Evolutionary conservation across 2,329 filamentous ascomycete genomes (phyloP), one percentile per base, ranked within the genome.

Genomic region (Nemania abortiva): DNA sequence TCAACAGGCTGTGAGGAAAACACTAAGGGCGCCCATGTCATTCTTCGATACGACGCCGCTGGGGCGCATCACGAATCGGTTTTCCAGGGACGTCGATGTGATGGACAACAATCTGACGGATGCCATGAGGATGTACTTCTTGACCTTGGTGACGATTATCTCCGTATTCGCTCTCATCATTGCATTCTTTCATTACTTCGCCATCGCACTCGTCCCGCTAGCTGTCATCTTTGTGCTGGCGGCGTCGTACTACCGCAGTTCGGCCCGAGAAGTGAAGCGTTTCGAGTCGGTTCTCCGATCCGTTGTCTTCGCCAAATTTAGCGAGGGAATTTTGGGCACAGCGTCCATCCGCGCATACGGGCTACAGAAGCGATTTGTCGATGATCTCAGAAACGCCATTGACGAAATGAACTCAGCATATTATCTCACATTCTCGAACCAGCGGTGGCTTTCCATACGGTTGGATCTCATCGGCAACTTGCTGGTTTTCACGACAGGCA

Each of bases 31-130:
- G 2, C 89, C 89, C n/a, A 90, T 91, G 94, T 92, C 92, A 4
- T 98, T 98, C 83, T 98, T 98, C 82, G 96, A 99, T 76, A 98
- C 96, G 0, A 98, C 96, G 0, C 96, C 96, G 0, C 87, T 98
- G 0, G 96, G 96, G 22, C 91, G 95, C 45, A 98, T 98, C 79
- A 97, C 94, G 24, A 98, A 98, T 79, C 92, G 96, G 18, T 98
- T 98, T 82, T 97, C 94, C 37, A 92, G 95, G 74, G 96, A 99
- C 77, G 92, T 98, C 49, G 94, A 98, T 77, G 93, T 96, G 65
- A 97, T 98, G 94, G 96, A 98, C 82, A 97, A 97, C 79, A 93
- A 90, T 66, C 83, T 98, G 52, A 92, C 92, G 0, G 95, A 98
- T 75, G 91, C 93, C 3, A 93, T 98, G 81, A 90, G 95, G 72